phyloP scores from a whole-genome alignment of 2,329 filamentous ascomycete species.

The Ophiostoma himal-ulmi region DNA sequence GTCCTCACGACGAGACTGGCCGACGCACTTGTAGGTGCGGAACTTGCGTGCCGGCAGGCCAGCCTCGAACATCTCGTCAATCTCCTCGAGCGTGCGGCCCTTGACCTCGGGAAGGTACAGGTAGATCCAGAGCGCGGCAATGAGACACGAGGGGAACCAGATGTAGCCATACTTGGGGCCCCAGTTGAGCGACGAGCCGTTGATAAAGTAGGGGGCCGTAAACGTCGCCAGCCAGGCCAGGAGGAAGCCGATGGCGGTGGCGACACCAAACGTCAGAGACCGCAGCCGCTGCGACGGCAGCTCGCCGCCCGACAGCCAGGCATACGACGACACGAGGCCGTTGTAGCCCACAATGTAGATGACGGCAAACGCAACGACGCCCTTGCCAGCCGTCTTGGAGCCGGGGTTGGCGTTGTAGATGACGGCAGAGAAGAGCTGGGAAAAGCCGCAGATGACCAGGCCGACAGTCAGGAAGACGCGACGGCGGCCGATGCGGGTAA shows the following conservation, averaged over 20 bases:
- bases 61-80: constrained; percentile 48
- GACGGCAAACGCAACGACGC: constrained; percentile 48
- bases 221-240: constrained; percentile 53
- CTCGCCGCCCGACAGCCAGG: constrained; percentile 53
- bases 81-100: constrained; percentile 48
- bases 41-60: constrained; percentile 40
- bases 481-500: constrained; percentile 48
- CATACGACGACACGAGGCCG: constrained; percentile 47
- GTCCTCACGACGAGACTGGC: constrained; percentile 16
- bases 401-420: constrained; percentile 44
- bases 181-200: constrained; percentile 48
- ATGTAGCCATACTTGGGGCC: constrained; percentile 54
- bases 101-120: constrained; percentile 51
- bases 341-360: constrained; percentile 52
- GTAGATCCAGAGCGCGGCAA: constrained; percentile 39
- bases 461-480: constrained; percentile 48
- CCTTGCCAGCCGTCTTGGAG: constrained; percentile 37
- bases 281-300: constrained; percentile 52
- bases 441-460: constrained; percentile 46
- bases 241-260: constrained; percentile 49
- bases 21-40: constrained; percentile 33
- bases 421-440: constrained; percentile 49
- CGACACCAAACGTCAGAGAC: constrained; percentile 51
- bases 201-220: constrained; percentile 56
- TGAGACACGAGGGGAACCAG: constrained; percentile 40